Conservation (phyloP, 2,329 filamentous ascomycete genomes). For the Zasmidium citrigriseum region DNA sequence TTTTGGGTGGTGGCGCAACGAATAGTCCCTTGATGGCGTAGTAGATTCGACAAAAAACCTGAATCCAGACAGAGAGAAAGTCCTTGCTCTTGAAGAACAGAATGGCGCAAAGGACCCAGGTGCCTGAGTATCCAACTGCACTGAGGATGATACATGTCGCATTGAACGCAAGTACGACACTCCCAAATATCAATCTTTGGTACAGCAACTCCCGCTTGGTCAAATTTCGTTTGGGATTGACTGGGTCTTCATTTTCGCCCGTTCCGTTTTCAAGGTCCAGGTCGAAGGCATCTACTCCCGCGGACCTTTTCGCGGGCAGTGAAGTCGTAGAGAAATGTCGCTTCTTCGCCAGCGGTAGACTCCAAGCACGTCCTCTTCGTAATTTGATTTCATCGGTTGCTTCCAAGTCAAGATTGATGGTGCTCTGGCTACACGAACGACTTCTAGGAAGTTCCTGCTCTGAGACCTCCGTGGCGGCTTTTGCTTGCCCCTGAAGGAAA, state of each 20-base stretch:
- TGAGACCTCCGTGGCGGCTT: too few relatives aligned
- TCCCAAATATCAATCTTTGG: slow-evolving; percentile 6
- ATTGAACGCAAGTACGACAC: slow-evolving; percentile 7
- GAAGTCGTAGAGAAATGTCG: not conserved
- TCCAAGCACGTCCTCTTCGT: not conserved
- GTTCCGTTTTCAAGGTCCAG: slow-evolving; percentile 5
- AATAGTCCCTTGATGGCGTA: slow-evolving; percentile 15
- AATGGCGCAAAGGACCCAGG: slow-evolving; percentile 24
- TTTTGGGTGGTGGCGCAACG: slow-evolving; percentile 5
- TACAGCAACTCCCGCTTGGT: slow-evolving; percentile 6
- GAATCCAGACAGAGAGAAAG: slow-evolving; percentile 22
- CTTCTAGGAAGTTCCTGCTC: too few relatives aligned
- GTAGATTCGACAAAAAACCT: slow-evolving; percentile 10
- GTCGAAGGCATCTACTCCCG: not conserved
- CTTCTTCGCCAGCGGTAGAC: not conserved
- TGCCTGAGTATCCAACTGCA: slow-evolving; percentile 9
- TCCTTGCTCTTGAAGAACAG: slow-evolving; percentile 29
- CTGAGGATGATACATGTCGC: slow-evolving; percentile 3
- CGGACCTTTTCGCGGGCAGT: not conserved
- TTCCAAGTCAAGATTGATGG: not conserved
- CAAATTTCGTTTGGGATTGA: slow-evolving; percentile 8
- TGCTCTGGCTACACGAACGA: slow-evolving; percentile 1
- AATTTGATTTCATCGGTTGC: not conserved
- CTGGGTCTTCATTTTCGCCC: slow-evolving; percentile 3
- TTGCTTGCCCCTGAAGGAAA: too few relatives aligned